These are phyloP conservation scores for Mycena filopes DNA, from an alignment of 768 basidiomycete genomes.

Conservation along the genomic window DNA sequence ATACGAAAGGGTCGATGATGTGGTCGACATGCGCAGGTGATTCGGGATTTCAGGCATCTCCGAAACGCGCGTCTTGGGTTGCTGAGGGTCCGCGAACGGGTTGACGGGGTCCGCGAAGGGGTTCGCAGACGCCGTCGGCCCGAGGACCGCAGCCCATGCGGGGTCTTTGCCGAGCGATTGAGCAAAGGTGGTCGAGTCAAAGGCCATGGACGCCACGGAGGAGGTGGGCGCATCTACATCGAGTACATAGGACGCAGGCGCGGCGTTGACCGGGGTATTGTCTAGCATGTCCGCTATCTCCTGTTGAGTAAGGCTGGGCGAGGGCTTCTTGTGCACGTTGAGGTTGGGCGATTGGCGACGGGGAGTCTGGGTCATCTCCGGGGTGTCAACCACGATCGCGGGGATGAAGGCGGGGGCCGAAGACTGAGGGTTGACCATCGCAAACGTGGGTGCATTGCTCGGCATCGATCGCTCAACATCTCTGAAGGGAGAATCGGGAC, in stretches of 20 bases:
- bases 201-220: constrained; percentile 22
- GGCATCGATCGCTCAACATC: constrained; percentile 24
- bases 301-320: constrained; percentile 10
- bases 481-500: constrained; percentile 25
- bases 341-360: constrained; percentile 2
- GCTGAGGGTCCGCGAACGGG: constrained; percentile 28
- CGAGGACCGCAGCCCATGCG: constrained; percentile 24
- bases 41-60: constrained; percentile 32
- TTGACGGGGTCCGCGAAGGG: constrained; percentile 34
- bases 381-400: constrained; percentile 22
- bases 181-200: constrained; percentile 23
- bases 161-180: constrained; percentile 30
- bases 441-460: constrained; percentile 21
- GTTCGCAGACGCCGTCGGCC: constrained; percentile 28
- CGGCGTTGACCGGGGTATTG: background rate
- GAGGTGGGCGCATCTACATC: constrained; percentile 26
- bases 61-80: constrained; percentile 26
- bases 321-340: constrained; percentile 24
- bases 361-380: constrained; percentile 9
- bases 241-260: constrained; percentile 16
- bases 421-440: constrained; percentile 21
- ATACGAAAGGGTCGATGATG: constrained; percentile 29
- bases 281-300: constrained; percentile 3
- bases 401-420: constrained; percentile 11
- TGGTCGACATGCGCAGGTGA: constrained; percentile 32